Evolutionary conservation across 371 early-diverging fungal species (phyloP), one percentile per base, ranked within the genome.

Genomic region (Rhizopus sp.): DNA sequence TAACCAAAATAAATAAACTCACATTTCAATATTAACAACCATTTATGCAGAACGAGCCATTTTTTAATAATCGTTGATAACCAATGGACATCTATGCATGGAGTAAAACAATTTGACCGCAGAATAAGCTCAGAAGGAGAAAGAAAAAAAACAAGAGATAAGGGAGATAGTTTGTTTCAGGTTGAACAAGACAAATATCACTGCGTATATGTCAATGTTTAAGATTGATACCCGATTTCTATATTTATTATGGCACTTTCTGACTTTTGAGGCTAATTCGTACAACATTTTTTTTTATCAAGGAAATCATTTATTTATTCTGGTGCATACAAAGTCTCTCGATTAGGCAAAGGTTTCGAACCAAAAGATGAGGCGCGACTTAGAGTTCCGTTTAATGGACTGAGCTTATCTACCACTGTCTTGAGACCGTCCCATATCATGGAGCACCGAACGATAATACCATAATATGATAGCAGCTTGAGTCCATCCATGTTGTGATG

Each of bases 361-460:
- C 49, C 51, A 30, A 17, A 46, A 12, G 46, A 46, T 6, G 64
- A 64, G 12, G 64, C 55, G 12, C 64, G 49, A 42, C 65, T 64
- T 13, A 64, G 13, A 2, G 60, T 60, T 5, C 60, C 60, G 38
- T 60, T 64, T 8, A 60, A 49, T 0, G 65, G 67, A 59, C 63
- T 59, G 9, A 67, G 30, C n/a, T 67, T 59, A 31, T 67, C 67
- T n/a, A 41, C 59, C 3, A 67, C 58, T 7, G 55, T 67, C 17
- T 59, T 55, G 3, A 67, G 49, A 0, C 67, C 62, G 37, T 67
- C 62, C 67, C 67, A 67, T 17, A 67, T 56, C 59, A 62, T 67
- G 3, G 63, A 59, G n/a, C 62, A 67, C 8, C 67, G 37, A 7
- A 67, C 62, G 29, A 67, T 15, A 37, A 67, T 62, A 0, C 67